Evolutionary conservation across 768 basidiomycete genomes (phyloP), one percentile per base, ranked within the genome.

Genomic region (Cubamyces lactineus): DNA sequence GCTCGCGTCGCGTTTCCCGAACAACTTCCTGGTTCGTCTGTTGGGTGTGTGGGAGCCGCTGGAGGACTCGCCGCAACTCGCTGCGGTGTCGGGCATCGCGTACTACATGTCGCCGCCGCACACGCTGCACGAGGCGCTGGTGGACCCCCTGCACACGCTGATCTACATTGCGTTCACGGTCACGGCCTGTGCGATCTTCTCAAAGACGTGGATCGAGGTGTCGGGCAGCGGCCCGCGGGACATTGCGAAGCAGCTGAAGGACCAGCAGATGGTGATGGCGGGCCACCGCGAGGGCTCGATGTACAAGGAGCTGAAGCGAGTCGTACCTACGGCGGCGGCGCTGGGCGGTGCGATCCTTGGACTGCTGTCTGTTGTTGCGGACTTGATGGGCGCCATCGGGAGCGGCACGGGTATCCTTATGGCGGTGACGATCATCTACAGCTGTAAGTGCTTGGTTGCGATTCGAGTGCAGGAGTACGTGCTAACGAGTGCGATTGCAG

Each of bases 51-150:
- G 97, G 96, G 97, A 98, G 94, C 96, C 96, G 4, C 80, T 92
- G 73, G 95, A 97, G 64, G 96, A 98, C 69, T 92, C 92, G 9
- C 88, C 93, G 5, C 97, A 98, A 74, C 88, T 98, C 47, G 81
- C 85, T 39, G 96, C 96, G 40, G 85, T 86, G 2, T 92, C 92
- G 13, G 96, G 97, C 48, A 86, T 99, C 69, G 91, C 91, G 4
- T 98, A 98, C 80, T 98, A 98, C 80, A 98, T 99, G 81, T 96
- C 95, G 0, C 91, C 97, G 0, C 96, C 96, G n/a, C 94, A 92
- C 73, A 97, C 94, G 19, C 80, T 98, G 74, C 89, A 84, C 63
- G 89, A 91, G 51, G 92, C 90, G 8, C 79, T 98, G 63, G 76
- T 92, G 51, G 97, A 99, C 76, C 97, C 97, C 0, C 86, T 98